Evolutionary conservation across 2,329 filamentous ascomycete genomes (phyloP).

Genomic region (Alternaria brassicae): DNA sequence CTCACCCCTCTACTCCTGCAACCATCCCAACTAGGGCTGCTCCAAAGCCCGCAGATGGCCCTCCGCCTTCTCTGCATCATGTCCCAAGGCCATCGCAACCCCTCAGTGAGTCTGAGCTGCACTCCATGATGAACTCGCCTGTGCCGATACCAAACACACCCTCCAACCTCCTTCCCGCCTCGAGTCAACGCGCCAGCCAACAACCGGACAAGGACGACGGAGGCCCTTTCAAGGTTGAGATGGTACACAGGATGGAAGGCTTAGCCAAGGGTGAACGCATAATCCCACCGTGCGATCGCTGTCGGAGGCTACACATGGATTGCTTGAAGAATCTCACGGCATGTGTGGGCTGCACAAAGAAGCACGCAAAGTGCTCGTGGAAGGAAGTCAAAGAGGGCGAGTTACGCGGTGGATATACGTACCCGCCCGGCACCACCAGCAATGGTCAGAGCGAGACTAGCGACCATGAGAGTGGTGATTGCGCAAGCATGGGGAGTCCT

Average conservation of each 20-base stretch:
- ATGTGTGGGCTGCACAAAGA: constrained; percentile 86
- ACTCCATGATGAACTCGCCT: constrained; percentile 53
- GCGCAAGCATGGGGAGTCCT: constrained; percentile 42
- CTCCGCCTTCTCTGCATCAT: constrained; percentile 23
- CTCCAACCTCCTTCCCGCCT: constrained; percentile 59
- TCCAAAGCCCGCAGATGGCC: constrained; percentile 32
- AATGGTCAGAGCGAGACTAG: constrained; percentile 44
- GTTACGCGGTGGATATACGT: constrained; percentile 46
- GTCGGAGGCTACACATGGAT: constrained; percentile 78
- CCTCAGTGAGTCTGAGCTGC: constrained; percentile 49
- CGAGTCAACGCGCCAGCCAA: constrained; percentile 48
- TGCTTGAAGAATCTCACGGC: constrained; percentile 87
- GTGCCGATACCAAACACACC: constrained; percentile 64
- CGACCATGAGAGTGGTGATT: constrained; percentile 36
- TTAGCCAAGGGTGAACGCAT: constrained; percentile 76
- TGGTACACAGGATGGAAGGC: constrained; percentile 78
- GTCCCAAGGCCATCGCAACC: constrained; percentile 33
- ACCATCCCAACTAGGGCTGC: constrained; percentile 36
- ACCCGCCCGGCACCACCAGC: constrained; percentile 32
- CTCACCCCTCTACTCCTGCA: constrained; percentile 38
- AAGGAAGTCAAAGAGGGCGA: constrained; percentile 80
- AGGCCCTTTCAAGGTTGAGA: constrained; percentile 67
- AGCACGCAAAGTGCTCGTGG: constrained; percentile 89
- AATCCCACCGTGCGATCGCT: constrained; percentile 83
- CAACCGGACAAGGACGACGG: constrained; percentile 62